Conservation (phyloP, 1,284 basidiomycete species). For the Cutaneotrichosporon sp. region DNA sequence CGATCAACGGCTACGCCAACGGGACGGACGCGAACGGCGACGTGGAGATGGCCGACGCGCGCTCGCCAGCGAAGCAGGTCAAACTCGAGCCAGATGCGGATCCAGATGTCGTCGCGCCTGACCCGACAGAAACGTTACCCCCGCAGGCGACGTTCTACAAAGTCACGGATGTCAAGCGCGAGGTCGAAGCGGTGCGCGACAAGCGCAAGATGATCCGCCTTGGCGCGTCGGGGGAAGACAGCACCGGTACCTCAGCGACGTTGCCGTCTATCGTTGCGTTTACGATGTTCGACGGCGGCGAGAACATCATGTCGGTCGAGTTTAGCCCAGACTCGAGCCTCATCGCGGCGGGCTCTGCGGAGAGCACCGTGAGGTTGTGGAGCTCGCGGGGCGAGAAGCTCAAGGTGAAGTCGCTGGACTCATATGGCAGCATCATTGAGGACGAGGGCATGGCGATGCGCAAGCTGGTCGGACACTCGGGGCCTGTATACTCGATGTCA, state of each 20-base stretch:
- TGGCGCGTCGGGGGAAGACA: constrained; percentile 59
- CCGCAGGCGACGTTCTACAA: constrained; percentile 61
- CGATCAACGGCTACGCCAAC: constrained; percentile 61
- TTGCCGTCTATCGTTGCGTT: constrained; percentile 90
- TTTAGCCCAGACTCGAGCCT: constrained; percentile 90
- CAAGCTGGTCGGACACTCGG: constrained; percentile 94
- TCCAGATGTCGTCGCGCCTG: constrained; percentile 39
- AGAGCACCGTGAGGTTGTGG: constrained; percentile 95
- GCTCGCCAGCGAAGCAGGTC: constrained; percentile 30
- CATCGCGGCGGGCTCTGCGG: constrained; percentile 94
- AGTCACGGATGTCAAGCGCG: constrained; percentile 82
- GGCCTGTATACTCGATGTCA: constrained; percentile 88
- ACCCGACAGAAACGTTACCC: constrained; percentile 40
- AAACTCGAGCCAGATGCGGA: constrained; percentile 40
- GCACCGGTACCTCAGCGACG: constrained; percentile 26
- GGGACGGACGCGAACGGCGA: constrained; percentile 56
- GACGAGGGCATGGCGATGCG: constrained; percentile 78
- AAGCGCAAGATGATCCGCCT: constrained; percentile 83
- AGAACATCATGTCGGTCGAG: constrained; percentile 79
- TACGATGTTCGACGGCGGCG: constrained; percentile 84
- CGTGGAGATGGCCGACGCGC: constrained; percentile 38
- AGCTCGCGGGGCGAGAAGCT: constrained; percentile 90
- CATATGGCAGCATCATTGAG: constrained; percentile 54
- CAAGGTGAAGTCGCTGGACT: constrained; percentile 59
- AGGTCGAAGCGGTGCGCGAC: constrained; percentile 87